phyloP scores from a whole-genome alignment of 2,329 filamentous ascomycete genomes.

The Paecilomyces fulvus region DNA sequence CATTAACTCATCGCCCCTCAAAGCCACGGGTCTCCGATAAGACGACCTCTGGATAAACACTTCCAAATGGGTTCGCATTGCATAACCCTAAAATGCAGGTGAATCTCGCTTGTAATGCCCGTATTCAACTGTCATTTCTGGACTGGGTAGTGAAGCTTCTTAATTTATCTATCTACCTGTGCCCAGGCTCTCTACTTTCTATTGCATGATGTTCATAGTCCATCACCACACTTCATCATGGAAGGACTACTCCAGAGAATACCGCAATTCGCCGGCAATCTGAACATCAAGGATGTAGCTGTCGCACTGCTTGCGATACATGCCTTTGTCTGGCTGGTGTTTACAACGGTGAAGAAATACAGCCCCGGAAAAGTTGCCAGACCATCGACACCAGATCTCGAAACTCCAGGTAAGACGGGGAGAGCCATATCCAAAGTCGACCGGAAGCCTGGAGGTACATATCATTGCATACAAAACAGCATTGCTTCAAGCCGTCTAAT shows the following conservation, averaged over 20 bases:
- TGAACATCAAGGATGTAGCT: constrained; percentile 14
- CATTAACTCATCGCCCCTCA: neutral
- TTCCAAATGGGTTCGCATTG: neutral
- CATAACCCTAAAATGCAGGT: neutral
- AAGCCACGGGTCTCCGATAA: neutral
- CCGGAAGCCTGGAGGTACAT: constrained; percentile 41
- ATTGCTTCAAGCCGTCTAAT: neutral
- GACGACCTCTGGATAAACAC: neutral
- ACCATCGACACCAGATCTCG: constrained; percentile 33
- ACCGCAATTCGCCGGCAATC: neutral
- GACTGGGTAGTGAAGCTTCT: neutral
- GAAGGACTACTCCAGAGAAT: neutral
- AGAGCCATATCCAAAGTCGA: constrained; percentile 21
- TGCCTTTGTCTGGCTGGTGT: constrained; percentile 21
- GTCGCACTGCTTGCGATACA: constrained; percentile 25
- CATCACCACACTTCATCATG: neutral
- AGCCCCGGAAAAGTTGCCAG: constrained; percentile 10
- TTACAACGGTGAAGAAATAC: constrained; percentile 19
- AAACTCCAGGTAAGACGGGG: constrained; percentile 31
- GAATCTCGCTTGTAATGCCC: neutral
- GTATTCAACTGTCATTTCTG: neutral
- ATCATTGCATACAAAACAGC: neutral
- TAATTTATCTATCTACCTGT: neutral
- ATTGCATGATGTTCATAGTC: neutral
- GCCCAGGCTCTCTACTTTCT: neutral